phyloP scores from a whole-genome alignment of 495 filamentous ascomycete genomes.

The Penicillium steckii region DNA sequence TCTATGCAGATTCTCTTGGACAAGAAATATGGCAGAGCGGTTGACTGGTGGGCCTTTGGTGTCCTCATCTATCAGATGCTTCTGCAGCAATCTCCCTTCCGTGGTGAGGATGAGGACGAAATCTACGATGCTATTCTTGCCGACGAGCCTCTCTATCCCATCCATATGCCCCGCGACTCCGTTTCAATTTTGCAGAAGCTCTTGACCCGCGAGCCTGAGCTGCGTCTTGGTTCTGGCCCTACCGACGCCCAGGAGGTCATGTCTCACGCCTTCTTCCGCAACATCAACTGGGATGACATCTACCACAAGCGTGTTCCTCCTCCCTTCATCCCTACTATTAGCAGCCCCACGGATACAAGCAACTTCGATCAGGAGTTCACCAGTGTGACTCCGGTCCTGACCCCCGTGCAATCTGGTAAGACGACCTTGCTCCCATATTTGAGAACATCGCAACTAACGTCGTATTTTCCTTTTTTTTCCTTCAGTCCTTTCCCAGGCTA shows the following conservation, averaged over 20 bases:
- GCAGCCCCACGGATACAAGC: constrained; percentile 90
- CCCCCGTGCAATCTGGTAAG: constrained; percentile 96
- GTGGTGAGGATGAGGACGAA: constrained; percentile 98
- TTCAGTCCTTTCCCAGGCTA: constrained; percentile 90
- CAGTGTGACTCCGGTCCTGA: constrained; percentile 95
- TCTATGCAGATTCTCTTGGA: constrained; percentile 80
- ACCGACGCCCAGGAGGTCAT: constrained; percentile 99
- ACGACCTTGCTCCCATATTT: constrained; percentile 2
- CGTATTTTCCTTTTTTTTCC: constrained; percentile 3
- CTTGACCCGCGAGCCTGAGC: constrained; percentile 89
- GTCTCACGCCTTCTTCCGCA: constrained; percentile 97
- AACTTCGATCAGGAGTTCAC: constrained; percentile 99
- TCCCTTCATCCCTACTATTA: constrained; percentile 87
- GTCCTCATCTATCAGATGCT: constrained; percentile 99
- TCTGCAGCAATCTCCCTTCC: constrained; percentile 97
- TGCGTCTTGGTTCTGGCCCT: constrained; percentile 87
- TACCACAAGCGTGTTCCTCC: constrained; percentile 89
- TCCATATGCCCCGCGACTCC: constrained; percentile 98
- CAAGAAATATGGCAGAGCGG: constrained; percentile 97
- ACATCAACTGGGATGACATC: constrained; percentile 98
- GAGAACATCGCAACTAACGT: constrained; percentile 11
- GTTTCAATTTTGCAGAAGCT: constrained; percentile 98
- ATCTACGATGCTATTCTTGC: constrained; percentile 99
- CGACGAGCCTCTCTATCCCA: constrained; percentile 96
- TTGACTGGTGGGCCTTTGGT: constrained; percentile 99